phyloP scores from a whole-genome alignment of 371 early-diverging fungal species.

The Cokeromyces recurvatus region DNA sequence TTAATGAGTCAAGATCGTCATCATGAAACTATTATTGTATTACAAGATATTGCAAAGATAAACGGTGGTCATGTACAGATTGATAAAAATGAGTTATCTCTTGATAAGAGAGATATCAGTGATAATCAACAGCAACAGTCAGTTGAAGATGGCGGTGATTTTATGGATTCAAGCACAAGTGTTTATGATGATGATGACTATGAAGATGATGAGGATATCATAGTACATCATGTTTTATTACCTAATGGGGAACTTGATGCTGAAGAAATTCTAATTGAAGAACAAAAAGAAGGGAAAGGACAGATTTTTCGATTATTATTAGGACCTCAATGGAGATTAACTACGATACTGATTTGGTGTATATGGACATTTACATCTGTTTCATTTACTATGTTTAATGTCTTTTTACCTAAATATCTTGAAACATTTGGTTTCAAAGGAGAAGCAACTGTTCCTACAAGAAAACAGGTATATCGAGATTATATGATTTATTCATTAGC shows the following conservation, averaged over 20 bases:
- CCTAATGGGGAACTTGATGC: not conserved
- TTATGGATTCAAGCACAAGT: not conserved
- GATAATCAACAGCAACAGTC: too few species aligned
- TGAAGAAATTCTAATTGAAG: not conserved
- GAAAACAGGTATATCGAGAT: conserved; percentile 69
- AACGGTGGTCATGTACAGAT: conserved; percentile 53
- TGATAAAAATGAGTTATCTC: conserved; percentile 22
- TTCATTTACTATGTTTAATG: conserved; percentile 86
- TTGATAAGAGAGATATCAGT: not conserved
- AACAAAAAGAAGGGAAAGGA: conserved; percentile 4
- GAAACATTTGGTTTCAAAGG: conserved; percentile 50
- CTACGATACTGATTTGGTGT: conserved; percentile 69
- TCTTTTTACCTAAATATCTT: conserved; percentile 73
- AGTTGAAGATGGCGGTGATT: not conserved
- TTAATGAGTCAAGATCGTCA: conserved; percentile 61
- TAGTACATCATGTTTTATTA: not conserved
- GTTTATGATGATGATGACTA: not conserved
- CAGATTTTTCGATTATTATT: conserved; percentile 42
- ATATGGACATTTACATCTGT: conserved; percentile 78
- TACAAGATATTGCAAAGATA: conserved; percentile 67
- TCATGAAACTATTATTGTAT: conserved; percentile 69
- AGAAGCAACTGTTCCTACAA: conserved; percentile 24
- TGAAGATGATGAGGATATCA: conserved; percentile 2
- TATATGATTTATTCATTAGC: conserved; percentile 71
- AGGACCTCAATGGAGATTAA: conserved; percentile 46